These are phyloP conservation scores for Saprolegnia diclina DNA, from an alignment of 352 stramenopile species.

Conservation along the genomic window DNA sequence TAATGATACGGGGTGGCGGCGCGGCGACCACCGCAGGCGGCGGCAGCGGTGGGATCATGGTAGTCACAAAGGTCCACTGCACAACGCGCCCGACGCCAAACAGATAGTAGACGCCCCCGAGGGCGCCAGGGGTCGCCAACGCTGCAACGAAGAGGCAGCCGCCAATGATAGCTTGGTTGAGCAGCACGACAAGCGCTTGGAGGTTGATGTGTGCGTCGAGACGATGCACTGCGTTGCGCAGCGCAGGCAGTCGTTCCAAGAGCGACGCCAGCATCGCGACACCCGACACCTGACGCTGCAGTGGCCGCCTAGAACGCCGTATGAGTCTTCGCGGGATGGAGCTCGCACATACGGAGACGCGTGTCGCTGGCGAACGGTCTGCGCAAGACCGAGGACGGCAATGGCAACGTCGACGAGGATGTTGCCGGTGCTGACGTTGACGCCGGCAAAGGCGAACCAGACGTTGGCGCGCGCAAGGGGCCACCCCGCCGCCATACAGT, in stretches of 20 bases:
- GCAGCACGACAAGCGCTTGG: slow-evolving; percentile 22
- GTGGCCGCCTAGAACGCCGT: not conserved
- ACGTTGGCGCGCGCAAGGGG: slow-evolving; percentile 32
- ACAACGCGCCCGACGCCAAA: slow-evolving; percentile 49
- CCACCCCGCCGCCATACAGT: slow-evolving; percentile 36
- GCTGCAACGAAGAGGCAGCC: slow-evolving; percentile 57
- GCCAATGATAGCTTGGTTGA: slow-evolving; percentile 38
- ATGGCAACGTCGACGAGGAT: slow-evolving; percentile 47
- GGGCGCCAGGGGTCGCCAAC: slow-evolving; percentile 50
- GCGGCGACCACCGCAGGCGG: not conserved
- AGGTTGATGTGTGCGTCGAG: slow-evolving; percentile 48
- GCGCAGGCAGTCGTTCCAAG: slow-evolving; percentile 48
- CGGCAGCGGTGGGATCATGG: slow-evolving; percentile 36
- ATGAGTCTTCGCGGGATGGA: not conserved
- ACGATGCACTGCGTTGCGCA: slow-evolving; percentile 31
- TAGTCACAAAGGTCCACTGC: slow-evolving; percentile 59
- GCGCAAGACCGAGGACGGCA: too few species aligned
- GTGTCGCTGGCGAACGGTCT: not conserved
- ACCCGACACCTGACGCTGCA: slow-evolving; percentile 8
- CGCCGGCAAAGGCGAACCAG: slow-evolving; percentile 37
- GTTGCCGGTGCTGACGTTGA: slow-evolving; percentile 38
- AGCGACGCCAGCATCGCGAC: slow-evolving; percentile 31
- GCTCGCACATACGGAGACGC: not conserved
- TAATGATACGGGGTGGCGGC: not conserved
- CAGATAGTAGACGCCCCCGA: slow-evolving; percentile 53